phyloP scores from a whole-genome alignment of 1,139 yeast genomes.

The Komagataea norvegica region DNA sequence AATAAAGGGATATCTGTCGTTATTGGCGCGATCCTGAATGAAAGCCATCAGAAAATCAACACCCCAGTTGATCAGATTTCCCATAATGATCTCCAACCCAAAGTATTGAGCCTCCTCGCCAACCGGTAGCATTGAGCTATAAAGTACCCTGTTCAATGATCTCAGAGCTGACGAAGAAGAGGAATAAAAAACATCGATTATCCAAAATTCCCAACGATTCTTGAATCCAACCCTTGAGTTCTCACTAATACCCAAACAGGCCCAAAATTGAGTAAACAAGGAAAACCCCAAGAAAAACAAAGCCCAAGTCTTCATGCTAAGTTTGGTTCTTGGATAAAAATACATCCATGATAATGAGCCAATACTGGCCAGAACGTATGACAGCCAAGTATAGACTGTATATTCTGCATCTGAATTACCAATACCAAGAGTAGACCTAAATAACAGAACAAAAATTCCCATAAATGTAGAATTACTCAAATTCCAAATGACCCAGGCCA shows the following conservation, averaged over 20 bases:
- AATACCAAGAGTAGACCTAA: constrained; percentile 40
- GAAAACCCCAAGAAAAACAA: constrained; percentile 33
- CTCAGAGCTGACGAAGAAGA: constrained; percentile 37
- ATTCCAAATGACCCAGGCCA: constrained; percentile 45
- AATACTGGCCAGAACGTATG: constrained; percentile 34
- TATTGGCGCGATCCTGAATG: constrained; percentile 40
- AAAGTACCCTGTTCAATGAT: constrained; percentile 36
- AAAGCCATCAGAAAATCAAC: constrained; percentile 39
- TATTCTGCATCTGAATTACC: constrained; percentile 40
- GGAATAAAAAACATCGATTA: constrained; percentile 38
- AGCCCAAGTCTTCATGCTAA: constrained; percentile 35
- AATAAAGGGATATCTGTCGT: constrained; percentile 38
- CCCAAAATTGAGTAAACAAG: constrained; percentile 40
- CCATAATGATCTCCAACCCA: constrained; percentile 41
- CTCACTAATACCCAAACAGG: constrained; percentile 36
- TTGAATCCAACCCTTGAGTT: constrained; percentile 36
- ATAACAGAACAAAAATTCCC: constrained; percentile 37
- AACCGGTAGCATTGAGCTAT: constrained; percentile 38
- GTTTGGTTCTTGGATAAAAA: constrained; percentile 29
- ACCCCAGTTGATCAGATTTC: constrained; percentile 44
- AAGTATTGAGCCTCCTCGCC: constrained; percentile 44
- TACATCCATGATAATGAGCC: constrained; percentile 41
- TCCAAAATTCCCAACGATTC: constrained; percentile 43
- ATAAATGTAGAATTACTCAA: constrained; percentile 37
- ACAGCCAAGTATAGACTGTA: constrained; percentile 39